A percentile compares a stretch with the other conserved stretches of the same genome.
phyloP scores from a whole-genome alignment of 805 yeast species.

The Candida parachauliodes region DNA sequence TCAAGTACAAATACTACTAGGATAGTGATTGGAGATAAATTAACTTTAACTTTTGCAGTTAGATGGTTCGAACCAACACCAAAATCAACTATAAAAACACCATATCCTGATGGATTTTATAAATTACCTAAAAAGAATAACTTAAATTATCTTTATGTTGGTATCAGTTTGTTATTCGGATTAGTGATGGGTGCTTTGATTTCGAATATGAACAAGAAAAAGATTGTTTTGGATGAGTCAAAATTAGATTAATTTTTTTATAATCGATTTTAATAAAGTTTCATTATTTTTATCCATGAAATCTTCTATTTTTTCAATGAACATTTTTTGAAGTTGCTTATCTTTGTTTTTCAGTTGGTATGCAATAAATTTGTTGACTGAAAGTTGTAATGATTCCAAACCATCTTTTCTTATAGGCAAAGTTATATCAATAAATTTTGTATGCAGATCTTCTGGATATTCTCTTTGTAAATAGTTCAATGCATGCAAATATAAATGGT shows the following conservation, averaged over 20 bases:
- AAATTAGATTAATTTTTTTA: slow-evolving; percentile 31
- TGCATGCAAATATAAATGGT: slow-evolving; percentile 62
- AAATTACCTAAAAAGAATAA: slow-evolving; percentile 22
- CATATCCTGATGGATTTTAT: slow-evolving; percentile 39
- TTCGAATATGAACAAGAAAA: slow-evolving; percentile 6
- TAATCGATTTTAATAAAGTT: slow-evolving; percentile 35
- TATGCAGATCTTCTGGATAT: slow-evolving; percentile 36
- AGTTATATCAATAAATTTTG: slow-evolving; percentile 53
- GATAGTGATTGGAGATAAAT: slow-evolving; percentile 60
- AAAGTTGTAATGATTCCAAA: slow-evolving; percentile 58
- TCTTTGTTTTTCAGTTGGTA: slow-evolving; percentile 44
- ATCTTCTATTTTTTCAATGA: slow-evolving; percentile 14
- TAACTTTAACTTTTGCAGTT: slow-evolving; percentile 55
- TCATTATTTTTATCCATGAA: slow-evolving; percentile 14
- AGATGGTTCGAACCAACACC: slow-evolving; percentile 47
- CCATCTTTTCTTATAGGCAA: slow-evolving; percentile 64
- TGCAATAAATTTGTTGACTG: slow-evolving; percentile 69
- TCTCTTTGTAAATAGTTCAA: slow-evolving; percentile 48
- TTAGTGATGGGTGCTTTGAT: not conserved
- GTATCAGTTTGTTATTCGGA: slow-evolving; percentile 1
- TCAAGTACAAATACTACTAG: slow-evolving; percentile 60
- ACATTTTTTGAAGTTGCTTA: slow-evolving; percentile 3
- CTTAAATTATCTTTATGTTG: slow-evolving; percentile 2
- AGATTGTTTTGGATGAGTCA: slow-evolving; percentile 15
- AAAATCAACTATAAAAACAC: slow-evolving; percentile 20